Evolutionary conservation across 371 early-diverging fungal genomes (phyloP), one percentile per base, ranked within the genome.

Genomic region (Smittium culicis): DNA sequence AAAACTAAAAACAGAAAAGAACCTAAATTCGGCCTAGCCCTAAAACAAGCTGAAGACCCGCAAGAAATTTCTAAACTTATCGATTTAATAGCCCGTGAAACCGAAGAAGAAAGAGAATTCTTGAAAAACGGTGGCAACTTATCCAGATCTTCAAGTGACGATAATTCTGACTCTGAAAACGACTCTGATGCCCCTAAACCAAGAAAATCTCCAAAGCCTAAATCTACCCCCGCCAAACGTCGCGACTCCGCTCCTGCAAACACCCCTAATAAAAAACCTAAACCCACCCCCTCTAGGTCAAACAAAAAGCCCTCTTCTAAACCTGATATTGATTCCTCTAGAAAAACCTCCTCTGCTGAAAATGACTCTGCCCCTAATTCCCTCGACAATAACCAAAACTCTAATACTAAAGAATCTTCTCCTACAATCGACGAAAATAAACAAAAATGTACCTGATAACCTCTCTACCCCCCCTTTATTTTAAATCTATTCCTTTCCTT

Each of bases 1-100:
- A 74, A 74, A 60, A 72, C 76, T 25, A 74, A 77, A 59, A 72
- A 75, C 68, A 72, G 78, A 58, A 74, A 74, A 32, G 77, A 78
- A 33, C 75, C 77, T 2, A 67, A 72, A 68, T 77, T 78, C 67
- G 56, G 72, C 14, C 69, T 76, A 30, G 78, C 78, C 2, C 67
- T 78, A 35, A 74, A 76, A 66, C 77, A 78, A 66, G 78, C 78
- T 27, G 69, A 71, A 67, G 70, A 74, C 35, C 76, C 76, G 17
- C 33, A 63, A 31, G 61, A 70, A 25, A 69, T 71, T 0, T 73
- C 76, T 11, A 69, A 67, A 29, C 35, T 73, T 8, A 70, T 78
- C 3, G 61, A 34, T 33, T 71, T 71, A 54, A 69, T 64, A n/a
- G 54, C 3, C 3, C 60, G 27, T 24, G 25, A 34, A 3, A 30